Base-by-base conservation (phyloP, 495 filamentous ascomycete species). In the Talaromyces borbonicus region DNA sequence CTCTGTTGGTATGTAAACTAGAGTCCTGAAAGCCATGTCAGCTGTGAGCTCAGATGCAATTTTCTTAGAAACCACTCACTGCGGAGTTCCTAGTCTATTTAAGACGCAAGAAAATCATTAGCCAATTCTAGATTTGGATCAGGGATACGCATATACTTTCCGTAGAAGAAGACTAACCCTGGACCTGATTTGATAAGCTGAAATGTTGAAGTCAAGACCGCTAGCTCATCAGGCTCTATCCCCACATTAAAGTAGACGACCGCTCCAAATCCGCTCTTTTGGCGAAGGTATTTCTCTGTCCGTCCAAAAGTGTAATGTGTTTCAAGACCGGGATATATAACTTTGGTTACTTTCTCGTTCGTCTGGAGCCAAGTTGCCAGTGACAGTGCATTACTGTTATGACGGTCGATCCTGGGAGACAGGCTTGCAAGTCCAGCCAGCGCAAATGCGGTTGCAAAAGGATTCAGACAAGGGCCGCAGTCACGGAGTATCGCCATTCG, bases 401-500 rank as follows among this genome's bases (percentile, higher is more conserved):
- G 92, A 8, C 92, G 66, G 61, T 98, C 92, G 25, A 78, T 80
- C 38, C 92, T 75, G 58, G 97, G 65, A 56, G 80, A 85, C 40
- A 98, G 70, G 9, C 93, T 98, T 74, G 96, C 92, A 48, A 95
- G 60, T 37, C 92, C 92, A 41, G 94, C 69, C 39, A 98, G 62
- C 24, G 97, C 75, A 65, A 95, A 87, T 68, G 94, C 87, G 14
- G 92, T 90, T 6, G 74, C 92, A 60, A 97, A 97, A 1, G 92
- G 89, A 67, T 94, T 97, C 50, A 98, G 62, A 27, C 79, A 74
- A 3, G 83, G 69, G 23, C 92, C 92, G 1, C 95, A 62, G 61
- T 98, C 92, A 54, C 93, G 80, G 39, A 95, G 75, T 47, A 95
- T 81, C 69, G 96, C 85, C 11, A 89, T 83, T 16, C 87, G 79